Conservation (phyloP, 768 basidiomycete species). For the Xerocomus potaroensis region DNA sequence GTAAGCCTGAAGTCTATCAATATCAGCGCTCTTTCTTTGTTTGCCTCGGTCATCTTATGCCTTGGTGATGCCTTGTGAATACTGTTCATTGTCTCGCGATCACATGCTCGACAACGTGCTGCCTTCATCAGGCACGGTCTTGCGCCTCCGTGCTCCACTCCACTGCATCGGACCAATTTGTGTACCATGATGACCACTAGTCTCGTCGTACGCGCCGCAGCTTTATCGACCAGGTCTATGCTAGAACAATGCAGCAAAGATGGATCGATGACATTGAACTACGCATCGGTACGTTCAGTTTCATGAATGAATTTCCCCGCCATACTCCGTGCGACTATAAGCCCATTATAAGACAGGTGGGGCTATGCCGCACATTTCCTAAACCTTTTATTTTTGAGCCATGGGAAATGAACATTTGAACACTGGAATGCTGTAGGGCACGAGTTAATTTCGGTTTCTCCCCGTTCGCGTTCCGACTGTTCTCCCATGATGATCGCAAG, state of each 20-base stretch:
- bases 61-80: background rate
- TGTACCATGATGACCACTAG: too few relatives aligned
- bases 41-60: background rate
- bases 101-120: too few relatives aligned
- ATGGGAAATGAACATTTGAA: background rate
- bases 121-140: too few relatives aligned
- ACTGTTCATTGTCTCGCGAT: background rate
- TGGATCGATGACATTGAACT: too few relatives aligned
- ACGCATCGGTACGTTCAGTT: background rate
- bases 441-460: slow-evolving; percentile 1
- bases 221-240: background rate
- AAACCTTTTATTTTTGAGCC: background rate
- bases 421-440: slow-evolving; percentile 2
- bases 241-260: background rate
- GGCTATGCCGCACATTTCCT: background rate
- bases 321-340: background rate
- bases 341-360: background rate
- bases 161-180: too few relatives aligned
- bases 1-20: background rate
- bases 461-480: background rate
- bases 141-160: too few relatives aligned
- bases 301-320: background rate
- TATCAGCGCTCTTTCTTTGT: background rate
- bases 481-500: slow-evolving; percentile 18
- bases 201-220: too few relatives aligned